These are phyloP conservation scores for Rosa persica DNA, from an alignment of 306 rosid genomes.

Conservation along the genomic window DNA sequence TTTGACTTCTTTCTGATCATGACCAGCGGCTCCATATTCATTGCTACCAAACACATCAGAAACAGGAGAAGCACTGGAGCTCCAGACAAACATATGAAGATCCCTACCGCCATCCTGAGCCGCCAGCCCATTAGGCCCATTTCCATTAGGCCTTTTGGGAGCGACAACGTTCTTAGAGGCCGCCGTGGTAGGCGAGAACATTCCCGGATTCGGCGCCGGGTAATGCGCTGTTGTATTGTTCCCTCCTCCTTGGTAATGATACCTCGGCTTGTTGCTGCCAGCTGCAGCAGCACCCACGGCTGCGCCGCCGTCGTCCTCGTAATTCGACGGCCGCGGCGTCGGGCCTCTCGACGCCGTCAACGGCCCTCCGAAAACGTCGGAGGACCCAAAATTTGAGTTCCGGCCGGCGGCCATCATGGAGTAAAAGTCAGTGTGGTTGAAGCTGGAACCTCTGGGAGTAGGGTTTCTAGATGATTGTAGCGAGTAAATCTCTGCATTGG, in stretches of 20 bases:
- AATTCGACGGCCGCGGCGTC: slow-evolving; percentile 71
- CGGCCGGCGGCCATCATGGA: slow-evolving; percentile 81
- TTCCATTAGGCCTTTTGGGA: slow-evolving; percentile 30
- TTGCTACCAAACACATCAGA: slow-evolving; percentile 77
- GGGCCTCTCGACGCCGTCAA: slow-evolving; percentile 70
- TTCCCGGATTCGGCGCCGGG: slow-evolving; percentile 81
- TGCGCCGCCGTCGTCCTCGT: slow-evolving; percentile 51
- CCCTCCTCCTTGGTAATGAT: slow-evolving; percentile 35
- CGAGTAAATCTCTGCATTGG: slow-evolving; percentile 86
- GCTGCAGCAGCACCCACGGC: slow-evolving; percentile 17
- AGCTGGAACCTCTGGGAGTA: slow-evolving; percentile 82
- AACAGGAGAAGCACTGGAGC: slow-evolving; percentile 78
- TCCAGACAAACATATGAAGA: slow-evolving; percentile 92
- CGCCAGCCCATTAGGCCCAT: slow-evolving; percentile 58
- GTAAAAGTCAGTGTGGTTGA: slow-evolving; percentile 79
- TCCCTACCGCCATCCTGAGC: slow-evolving; percentile 55
- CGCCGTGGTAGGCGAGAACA: slow-evolving; percentile 62
- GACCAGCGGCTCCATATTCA: slow-evolving; percentile 47
- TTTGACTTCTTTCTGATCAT: slow-evolving; percentile 67
- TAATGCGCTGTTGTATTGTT: slow-evolving; percentile 41
- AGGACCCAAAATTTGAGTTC: slow-evolving; percentile 62
- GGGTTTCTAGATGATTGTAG: slow-evolving; percentile 74
- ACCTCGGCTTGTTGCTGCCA: slow-evolving; percentile 36
- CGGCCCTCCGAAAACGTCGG: slow-evolving; percentile 72
- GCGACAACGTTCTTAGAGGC: slow-evolving; percentile 40